Evolutionary conservation across 2,329 filamentous ascomycete species (phyloP).

Genomic region (Hyphodiscus sp.): DNA sequence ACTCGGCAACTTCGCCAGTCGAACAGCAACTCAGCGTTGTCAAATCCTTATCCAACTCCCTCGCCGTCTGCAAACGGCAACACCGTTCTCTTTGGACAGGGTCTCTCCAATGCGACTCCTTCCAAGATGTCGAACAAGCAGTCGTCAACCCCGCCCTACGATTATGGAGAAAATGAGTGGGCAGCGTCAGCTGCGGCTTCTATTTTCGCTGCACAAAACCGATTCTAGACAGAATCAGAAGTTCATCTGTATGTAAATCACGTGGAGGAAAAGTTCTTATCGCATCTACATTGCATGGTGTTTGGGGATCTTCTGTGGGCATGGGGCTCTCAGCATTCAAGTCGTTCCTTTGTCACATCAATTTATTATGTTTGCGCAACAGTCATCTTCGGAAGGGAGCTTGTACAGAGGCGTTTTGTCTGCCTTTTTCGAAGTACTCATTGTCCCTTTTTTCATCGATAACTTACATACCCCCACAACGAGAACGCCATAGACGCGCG

Average conservation of each 20-base stretch:
- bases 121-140: constrained; percentile 52
- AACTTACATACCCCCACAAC: constrained; percentile 21
- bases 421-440: constrained; percentile 12
- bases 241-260: constrained; percentile 26
- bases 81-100: constrained; percentile 60
- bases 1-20: constrained; percentile 52
- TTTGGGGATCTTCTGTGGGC: constrained; percentile 22
- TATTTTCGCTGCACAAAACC: constrained; percentile 67
- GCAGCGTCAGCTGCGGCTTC: constrained; percentile 74
- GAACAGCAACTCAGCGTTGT: constrained; percentile 54
- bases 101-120: constrained; percentile 45
- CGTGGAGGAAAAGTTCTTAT: constrained; percentile 28
- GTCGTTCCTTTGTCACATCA: constrained; percentile 21
- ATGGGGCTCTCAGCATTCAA: constrained; percentile 13
- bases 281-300: constrained; percentile 30
- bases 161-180: constrained; percentile 92
- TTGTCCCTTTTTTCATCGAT: constrained; percentile 16
- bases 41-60: constrained; percentile 59
- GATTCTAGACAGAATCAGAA: constrained; percentile 38
- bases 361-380: constrained; percentile 7
- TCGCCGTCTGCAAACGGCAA: constrained; percentile 80
- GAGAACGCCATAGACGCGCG: constrained; percentile 16
- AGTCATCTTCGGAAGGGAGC: constrained; percentile 7
- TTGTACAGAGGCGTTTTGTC: constrained; percentile 18
- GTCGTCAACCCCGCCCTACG: constrained; percentile 94